Evolutionary conservation across 129 eudicot genomes (phyloP).

Genomic region (Calendula officinalis): DNA sequence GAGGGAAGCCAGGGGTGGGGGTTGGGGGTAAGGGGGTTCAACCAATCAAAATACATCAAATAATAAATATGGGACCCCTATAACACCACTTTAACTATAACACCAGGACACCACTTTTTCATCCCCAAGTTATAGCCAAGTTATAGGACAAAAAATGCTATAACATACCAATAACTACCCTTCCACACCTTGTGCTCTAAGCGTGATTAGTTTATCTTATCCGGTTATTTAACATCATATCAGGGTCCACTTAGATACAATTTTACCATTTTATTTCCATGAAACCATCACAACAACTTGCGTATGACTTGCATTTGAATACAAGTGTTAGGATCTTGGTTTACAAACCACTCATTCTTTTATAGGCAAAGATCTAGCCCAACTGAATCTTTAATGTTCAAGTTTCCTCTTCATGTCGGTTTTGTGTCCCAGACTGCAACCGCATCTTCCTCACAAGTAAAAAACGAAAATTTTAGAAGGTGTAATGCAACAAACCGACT

Average conservation of each 20-base stretch:
- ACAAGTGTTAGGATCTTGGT: constrained; percentile 43
- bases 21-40: too few species aligned
- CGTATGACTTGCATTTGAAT: constrained; percentile 54
- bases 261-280: constrained; percentile 18
- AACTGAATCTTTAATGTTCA: constrained; percentile 8
- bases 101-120: too few species aligned
- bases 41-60: too few species aligned
- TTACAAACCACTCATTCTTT: constrained; percentile 39
- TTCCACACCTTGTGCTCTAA: too few species aligned
- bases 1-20: too few species aligned
- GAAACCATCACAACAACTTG: constrained; percentile 33
- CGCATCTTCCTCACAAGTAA: background rate
- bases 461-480: background rate
- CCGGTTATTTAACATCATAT: too few species aligned
- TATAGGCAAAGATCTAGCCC: constrained; percentile 7
- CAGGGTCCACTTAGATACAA: constrained; percentile 5
- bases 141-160: too few species aligned
- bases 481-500: background rate
- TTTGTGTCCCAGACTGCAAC: background rate
- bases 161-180: too few species aligned
- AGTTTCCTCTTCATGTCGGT: constrained; percentile 10
- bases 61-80: too few species aligned
- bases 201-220: too few species aligned
- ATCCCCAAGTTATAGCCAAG: too few species aligned
- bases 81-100: too few species aligned